Percentiles rank a stretch among this genome's conserved stretches.
Evolutionary conservation across 1,284 basidiomycete species (phyloP).

Genomic region (Sanguinoderma infundibulare): DNA sequence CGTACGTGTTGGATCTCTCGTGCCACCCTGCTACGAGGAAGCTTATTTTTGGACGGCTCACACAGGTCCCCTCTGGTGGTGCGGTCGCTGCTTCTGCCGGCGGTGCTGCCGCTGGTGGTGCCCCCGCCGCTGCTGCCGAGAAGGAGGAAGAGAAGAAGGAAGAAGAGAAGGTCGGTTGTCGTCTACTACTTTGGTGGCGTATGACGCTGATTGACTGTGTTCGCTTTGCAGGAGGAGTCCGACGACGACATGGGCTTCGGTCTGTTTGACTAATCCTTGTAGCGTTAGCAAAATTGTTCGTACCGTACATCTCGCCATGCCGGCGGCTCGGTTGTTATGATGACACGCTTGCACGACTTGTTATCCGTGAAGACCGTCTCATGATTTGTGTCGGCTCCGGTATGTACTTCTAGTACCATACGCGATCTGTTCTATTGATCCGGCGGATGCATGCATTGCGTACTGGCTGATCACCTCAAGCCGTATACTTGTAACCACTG

Average conservation of each 20-base stretch:
- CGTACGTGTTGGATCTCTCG: conserved; percentile 58
- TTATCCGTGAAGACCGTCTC: no score
- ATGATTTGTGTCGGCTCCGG: neutral
- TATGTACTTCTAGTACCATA: no score
- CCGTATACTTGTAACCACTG: no score
- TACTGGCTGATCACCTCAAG: no score
- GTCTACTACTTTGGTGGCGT: neutral
- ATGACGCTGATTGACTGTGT: conserved; percentile 19
- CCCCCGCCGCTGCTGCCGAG: conserved; percentile 71
- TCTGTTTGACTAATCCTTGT: conserved; percentile 81
- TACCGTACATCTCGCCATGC: conserved; percentile 23
- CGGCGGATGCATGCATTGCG: no score
- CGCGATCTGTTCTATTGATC: no score
- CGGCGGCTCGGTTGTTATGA: conserved; percentile 23
- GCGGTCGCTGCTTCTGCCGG: conserved; percentile 64
- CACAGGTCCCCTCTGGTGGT: conserved; percentile 83
- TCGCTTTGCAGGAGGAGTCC: conserved; percentile 70
- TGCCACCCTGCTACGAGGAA: conserved; percentile 12
- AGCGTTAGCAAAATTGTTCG: conserved; percentile 21
- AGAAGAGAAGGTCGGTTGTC: conserved; percentile 70
- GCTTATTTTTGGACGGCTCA: conserved; percentile 29
- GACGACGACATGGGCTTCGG: conserved; percentile 95
- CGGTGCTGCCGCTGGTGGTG: conserved; percentile 62
- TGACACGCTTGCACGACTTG: conserved; percentile 23
- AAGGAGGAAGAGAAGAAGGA: conserved; percentile 71